Base-by-base conservation (phyloP, 179 eudicot species). In the Beta lomatogona region DNA sequence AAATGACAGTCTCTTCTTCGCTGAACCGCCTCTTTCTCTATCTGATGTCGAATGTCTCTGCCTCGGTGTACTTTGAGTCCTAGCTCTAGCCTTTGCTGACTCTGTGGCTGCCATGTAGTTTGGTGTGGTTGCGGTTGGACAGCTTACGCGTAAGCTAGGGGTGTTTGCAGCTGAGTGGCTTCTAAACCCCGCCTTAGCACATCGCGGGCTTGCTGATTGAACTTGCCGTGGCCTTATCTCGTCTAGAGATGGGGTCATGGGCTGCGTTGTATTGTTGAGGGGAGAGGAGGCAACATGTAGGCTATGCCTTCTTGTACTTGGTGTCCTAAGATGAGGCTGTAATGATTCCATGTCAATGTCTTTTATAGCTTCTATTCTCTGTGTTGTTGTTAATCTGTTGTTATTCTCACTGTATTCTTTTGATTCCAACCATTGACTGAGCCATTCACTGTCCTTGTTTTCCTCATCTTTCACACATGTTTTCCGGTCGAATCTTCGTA, bases 41-140 rank as follows among this genome's bases (percentile, higher is more conserved):
- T 90, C 93, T 14, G 91, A 68, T 12, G 90, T 88, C 0, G 87
- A 81, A 21, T 89, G 87, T 81, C 95, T 88, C 77, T 87, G 92
- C 75, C 89, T 85, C 4, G 94, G 91, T 13, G 89, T 87, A 67
- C 91, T 89, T 78, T 86, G 94, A 63, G 93, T 84, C 25, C 96
- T 79, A 16, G 86, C 59, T 71, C 84, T 83, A 31, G 94, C 98
- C 81, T 88, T 92, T 21, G 96, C 94, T 28, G 94, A 93, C 83
- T 93, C 91, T 0, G 98, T 93, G 13, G 94, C 89, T 60, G 89
- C 94, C 97, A 93, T 93, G 77, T 93, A 93, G 68, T 88, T 90
- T 25, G 97, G 96, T 10, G 88, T 63, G 5, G 57, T 54, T 1
- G 68, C 68, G 12, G 78, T 45, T 75, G 48, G 46, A 50, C 73